Conservation (phyloP, 1,139 yeast genomes). For the Candida sanyaensis region DNA sequence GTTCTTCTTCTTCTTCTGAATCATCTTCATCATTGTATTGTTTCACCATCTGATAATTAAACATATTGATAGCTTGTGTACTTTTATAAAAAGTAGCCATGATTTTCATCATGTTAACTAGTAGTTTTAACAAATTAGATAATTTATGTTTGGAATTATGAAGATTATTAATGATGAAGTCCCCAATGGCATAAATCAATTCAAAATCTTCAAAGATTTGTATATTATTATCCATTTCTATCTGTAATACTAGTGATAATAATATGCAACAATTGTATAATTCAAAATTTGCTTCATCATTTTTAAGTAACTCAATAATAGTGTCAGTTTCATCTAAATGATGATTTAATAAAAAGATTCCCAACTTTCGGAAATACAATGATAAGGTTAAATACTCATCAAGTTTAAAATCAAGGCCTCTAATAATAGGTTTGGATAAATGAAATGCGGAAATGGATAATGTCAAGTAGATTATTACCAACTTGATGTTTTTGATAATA, state of each 20-base stretch:
- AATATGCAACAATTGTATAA: conserved; percentile 28
- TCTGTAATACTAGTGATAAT: conserved; percentile 36
- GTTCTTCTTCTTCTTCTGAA: conserved; percentile 40
- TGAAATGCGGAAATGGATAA: conserved; percentile 33
- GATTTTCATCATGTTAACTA: conserved; percentile 30
- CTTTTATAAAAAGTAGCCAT: conserved; percentile 37
- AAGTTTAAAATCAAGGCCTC: conserved; percentile 18
- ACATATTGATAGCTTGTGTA: conserved; percentile 40
- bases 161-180: conserved; percentile 30
- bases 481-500: conserved; percentile 21
- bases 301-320: conserved; percentile 18
- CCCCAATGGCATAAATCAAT: conserved; percentile 46
- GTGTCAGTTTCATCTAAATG: conserved; percentile 48
- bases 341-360: conserved; percentile 35
- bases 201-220: conserved; percentile 48
- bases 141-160: conserved; percentile 11
- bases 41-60: conserved; percentile 37
- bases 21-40: conserved; percentile 29
- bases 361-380: conserved; percentile 40
- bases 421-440: conserved; percentile 8
- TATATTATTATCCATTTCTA: conserved; percentile 38
- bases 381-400: conserved; percentile 31
- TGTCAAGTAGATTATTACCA: conserved; percentile 26
- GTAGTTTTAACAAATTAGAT: conserved; percentile 21
- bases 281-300: conserved; percentile 10